Conservation (phyloP, 2,329 filamentous ascomycete species). For the Alternaria arbusti region DNA sequence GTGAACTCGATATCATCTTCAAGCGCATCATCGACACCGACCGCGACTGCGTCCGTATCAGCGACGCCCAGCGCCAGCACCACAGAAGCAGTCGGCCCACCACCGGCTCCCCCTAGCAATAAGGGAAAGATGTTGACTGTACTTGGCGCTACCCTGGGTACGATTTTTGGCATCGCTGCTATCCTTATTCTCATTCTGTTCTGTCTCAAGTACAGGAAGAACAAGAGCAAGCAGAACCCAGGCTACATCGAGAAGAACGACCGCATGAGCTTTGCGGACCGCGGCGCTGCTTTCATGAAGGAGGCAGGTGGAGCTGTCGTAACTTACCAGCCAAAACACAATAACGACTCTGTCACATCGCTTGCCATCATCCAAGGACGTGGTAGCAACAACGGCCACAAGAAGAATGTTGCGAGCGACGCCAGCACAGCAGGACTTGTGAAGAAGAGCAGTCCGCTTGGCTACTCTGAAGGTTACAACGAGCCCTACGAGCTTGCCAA, state of each 20-base stretch:
- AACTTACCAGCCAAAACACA: constrained; percentile 38
- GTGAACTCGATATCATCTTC: constrained; percentile 38
- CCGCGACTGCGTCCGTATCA: constrained; percentile 24
- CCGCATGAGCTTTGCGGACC: constrained; percentile 58
- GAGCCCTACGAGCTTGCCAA: constrained; percentile 53
- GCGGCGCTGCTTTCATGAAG: constrained; percentile 60
- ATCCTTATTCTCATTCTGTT: constrained; percentile 76
- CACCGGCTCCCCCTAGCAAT: constrained; percentile 39
- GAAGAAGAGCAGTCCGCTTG: constrained; percentile 57
- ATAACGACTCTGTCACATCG: constrained; percentile 50
- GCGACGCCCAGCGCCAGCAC: constrained; percentile 35
- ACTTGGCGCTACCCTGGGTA: constrained; percentile 81
- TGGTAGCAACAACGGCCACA: constrained; percentile 54
- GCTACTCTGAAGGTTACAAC: constrained; percentile 48
- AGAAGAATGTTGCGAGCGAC: constrained; percentile 62
- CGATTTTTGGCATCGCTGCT: constrained; percentile 75
- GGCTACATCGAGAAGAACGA: constrained; percentile 50
- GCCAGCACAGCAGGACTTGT: constrained; percentile 66
- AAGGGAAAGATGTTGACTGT: constrained; percentile 64
- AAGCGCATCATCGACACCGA: constrained; percentile 41
- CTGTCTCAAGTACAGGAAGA: constrained; percentile 67
- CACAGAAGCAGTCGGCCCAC: constrained; percentile 44
- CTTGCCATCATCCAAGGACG: constrained; percentile 63
- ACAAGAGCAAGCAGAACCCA: constrained; percentile 64
- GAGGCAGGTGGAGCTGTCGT: constrained; percentile 55